Conservation (phyloP, 495 filamentous ascomycete genomes). For the Antarctomyces pellizariae region DNA sequence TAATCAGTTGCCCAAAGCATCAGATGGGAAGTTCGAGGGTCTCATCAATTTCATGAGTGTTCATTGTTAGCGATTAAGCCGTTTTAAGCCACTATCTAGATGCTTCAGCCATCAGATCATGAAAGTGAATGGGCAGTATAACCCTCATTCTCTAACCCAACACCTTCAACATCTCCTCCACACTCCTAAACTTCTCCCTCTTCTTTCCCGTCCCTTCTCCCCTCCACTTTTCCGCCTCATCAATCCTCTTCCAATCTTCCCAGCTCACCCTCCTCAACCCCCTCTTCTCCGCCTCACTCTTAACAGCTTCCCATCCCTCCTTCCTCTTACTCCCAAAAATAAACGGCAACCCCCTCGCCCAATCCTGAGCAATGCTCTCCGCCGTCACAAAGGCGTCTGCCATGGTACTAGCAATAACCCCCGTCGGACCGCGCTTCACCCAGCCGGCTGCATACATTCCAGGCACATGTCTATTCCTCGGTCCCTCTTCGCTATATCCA, state of each 20-base stretch:
- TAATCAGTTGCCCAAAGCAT: too few species aligned
- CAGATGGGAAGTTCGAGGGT: too few species aligned
- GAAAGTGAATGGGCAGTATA: too few species aligned
- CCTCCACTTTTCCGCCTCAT: slow-evolving; percentile 44
- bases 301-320: slow-evolving; percentile 58
- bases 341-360: slow-evolving; percentile 23
- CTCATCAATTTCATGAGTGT: too few species aligned
- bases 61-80: slow-evolving; percentile 5
- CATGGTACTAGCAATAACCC: slow-evolving; percentile 93
- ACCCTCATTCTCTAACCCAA: slow-evolving; percentile 25
- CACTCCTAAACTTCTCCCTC: slow-evolving; percentile 62
- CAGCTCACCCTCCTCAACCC: slow-evolving; percentile 43
- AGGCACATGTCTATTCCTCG: slow-evolving; percentile 27
- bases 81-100: not conserved
- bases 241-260: slow-evolving; percentile 72
- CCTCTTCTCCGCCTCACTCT: slow-evolving; percentile 23
- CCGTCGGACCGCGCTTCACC: slow-evolving; percentile 88
- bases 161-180: slow-evolving; percentile 58
- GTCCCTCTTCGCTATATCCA: slow-evolving; percentile 6
- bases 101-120: too few species aligned
- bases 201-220: slow-evolving; percentile 47
- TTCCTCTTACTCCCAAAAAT: slow-evolving; percentile 18
- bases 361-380: slow-evolving; percentile 56
- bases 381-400: slow-evolving; percentile 79
- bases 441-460: slow-evolving; percentile 89